Evolutionary conservation across 257 asterid genomes (phyloP), one percentile per base, ranked within the genome.

Genomic region (Rauvolfia tetraphylla): DNA sequence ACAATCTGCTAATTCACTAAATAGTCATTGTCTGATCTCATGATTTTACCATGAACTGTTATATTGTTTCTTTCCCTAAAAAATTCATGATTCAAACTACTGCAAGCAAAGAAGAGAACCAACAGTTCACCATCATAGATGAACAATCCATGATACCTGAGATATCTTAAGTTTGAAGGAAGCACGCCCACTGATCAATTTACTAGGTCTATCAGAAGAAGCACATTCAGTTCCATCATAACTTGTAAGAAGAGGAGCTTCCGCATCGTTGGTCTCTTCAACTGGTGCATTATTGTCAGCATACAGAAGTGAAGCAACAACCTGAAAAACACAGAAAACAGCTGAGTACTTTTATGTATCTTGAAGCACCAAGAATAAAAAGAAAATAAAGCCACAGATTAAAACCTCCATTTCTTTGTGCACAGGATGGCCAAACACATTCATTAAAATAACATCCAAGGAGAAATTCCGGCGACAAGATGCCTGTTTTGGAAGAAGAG

Each of bases 81-180:
- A 0, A 42, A 17, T 41, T 31, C 22, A 59, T 34, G 29, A 57
- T 39, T 58, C 42, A 63, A 18, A 63, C 5, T 34, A 33, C 17
- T 34, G 20, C 29, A 51, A 33, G 65, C 22, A 73, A 54, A 15
- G 25, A 39, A 65, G 69, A 54, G 17, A 22, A 8, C 3, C 17
- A 66, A 18, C 11, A 6, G 2, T 58, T 8, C n/a, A 66, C 62
- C 49, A 36, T 78, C 65, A 67, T 14, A 42, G 31, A 10, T n/a
- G 57, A 13, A 39, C 34, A 44, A 23, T 39, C 59, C 29, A 27
- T 34, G 62, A 79, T 75, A 88, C 97, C 92, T 91, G 97, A 73
- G 97, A 88, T 85, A 93, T 92, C 85, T 92, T 93, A 66, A 93
- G 93, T 87, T 87, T 92, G 85, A 93, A 90, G 65, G 97, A 88